phyloP scores from a whole-genome alignment of 768 basidiomycete genomes.

The Calocybe indica region DNA sequence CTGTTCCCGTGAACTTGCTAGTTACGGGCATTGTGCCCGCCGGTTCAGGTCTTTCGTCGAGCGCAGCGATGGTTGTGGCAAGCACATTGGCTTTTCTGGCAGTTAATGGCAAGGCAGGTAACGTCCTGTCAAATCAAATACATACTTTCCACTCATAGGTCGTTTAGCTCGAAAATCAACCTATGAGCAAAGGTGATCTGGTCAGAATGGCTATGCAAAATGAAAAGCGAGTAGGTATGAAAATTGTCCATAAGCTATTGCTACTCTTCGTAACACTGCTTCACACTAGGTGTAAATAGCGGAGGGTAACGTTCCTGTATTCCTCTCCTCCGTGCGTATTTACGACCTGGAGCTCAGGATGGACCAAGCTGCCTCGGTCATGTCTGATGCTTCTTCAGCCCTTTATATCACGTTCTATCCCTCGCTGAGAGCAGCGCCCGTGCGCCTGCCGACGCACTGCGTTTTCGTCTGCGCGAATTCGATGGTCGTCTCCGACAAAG shows the following conservation, averaged over 20 bases:
- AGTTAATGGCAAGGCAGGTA: constrained; percentile 60
- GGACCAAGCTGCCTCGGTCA: constrained; percentile 89
- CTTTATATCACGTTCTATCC: constrained; percentile 84
- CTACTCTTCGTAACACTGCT: background rate
- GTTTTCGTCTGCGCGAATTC: constrained; percentile 82
- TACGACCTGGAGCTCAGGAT: constrained; percentile 40
- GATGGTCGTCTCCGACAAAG: constrained; percentile 77
- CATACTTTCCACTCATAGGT: constrained; percentile 1
- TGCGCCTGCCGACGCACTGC: constrained; percentile 50
- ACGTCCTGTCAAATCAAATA: background rate
- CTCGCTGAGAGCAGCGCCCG: constrained; percentile 55
- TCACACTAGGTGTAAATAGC: constrained; percentile 56
- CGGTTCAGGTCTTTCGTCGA: constrained; percentile 83
- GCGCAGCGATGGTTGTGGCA: constrained; percentile 87
- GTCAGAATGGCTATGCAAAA: constrained; percentile 80
- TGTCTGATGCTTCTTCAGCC: constrained; percentile 63
- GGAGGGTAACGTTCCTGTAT: constrained; percentile 47
- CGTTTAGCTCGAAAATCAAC: constrained; percentile 12
- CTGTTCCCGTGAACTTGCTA: constrained; percentile 64
- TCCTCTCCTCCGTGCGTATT: background rate
- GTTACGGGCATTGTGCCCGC: constrained; percentile 81
- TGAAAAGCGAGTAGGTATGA: constrained; percentile 71
- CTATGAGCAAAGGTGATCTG: constrained; percentile 60
- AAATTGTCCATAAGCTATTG: constrained; percentile 1
- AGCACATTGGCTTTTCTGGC: constrained; percentile 78